These are phyloP conservation scores for Aspergillus sp. DNA, from an alignment of 2,329 filamentous ascomycete species.

Conservation along the genomic window DNA sequence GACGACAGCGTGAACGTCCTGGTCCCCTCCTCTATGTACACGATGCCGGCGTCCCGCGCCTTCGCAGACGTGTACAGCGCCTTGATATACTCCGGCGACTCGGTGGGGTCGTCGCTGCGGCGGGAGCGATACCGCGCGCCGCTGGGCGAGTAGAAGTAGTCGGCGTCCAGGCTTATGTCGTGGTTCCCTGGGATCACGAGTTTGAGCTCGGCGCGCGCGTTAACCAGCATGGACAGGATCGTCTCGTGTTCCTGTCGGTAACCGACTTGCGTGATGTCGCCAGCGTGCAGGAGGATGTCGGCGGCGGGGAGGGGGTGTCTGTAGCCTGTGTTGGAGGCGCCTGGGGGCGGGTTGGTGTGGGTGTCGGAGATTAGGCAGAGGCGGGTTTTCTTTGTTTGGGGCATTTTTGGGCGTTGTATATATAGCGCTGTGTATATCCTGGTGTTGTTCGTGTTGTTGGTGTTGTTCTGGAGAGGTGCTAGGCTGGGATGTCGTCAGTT, in stretches of 20 bases:
- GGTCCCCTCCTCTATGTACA: constrained; percentile 48
- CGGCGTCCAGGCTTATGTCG: constrained; percentile 48
- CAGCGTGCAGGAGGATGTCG: constrained; percentile 49
- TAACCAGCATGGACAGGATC: constrained; percentile 39
- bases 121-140: constrained; percentile 5
- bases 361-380: constrained; percentile 37
- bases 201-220: constrained; percentile 47
- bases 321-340: constrained; percentile 19
- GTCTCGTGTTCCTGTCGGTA: constrained; percentile 38
- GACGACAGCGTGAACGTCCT: constrained; percentile 37
- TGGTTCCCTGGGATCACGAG: constrained; percentile 57
- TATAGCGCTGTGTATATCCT: not conserved
- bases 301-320: constrained; percentile 39
- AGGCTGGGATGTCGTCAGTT: too few relatives aligned
- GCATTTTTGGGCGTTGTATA: constrained; percentile 8
- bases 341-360: constrained; percentile 22
- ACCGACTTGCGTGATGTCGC: constrained; percentile 49
- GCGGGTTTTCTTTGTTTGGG: constrained; percentile 27
- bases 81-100: constrained; percentile 21
- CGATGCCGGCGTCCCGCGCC: constrained; percentile 39
- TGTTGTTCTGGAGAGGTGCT: not conserved
- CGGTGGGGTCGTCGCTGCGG: constrained; percentile 8
- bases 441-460: constrained; percentile 1
- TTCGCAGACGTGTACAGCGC: constrained; percentile 40
- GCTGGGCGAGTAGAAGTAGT: constrained; percentile 32